Conservation (phyloP, 1,139 yeast species). For the Kodamaea suecica region DNA sequence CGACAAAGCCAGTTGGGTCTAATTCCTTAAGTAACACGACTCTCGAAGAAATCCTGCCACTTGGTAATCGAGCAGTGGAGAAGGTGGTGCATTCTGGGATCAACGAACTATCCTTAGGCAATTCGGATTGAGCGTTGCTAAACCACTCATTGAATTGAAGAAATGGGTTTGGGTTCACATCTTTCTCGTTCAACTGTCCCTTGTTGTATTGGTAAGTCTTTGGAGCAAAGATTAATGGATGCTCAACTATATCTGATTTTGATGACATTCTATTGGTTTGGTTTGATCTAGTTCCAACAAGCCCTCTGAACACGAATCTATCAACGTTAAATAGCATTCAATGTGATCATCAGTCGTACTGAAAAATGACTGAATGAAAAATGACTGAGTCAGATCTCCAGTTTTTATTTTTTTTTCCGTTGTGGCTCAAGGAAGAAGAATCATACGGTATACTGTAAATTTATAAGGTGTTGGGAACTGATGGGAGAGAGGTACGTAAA, state of each 20-base stretch:
- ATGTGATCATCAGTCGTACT: too few species aligned
- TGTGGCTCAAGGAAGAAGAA: too few species aligned
- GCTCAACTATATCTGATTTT: too few species aligned
- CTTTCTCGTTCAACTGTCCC: slow-evolving; percentile 52
- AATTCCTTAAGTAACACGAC: slow-evolving; percentile 84
- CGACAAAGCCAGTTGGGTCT: slow-evolving; percentile 79
- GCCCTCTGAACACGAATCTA: too few species aligned
- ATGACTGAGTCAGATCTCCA: too few species aligned
- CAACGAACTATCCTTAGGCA: slow-evolving; percentile 40
- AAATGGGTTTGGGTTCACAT: slow-evolving; percentile 61
- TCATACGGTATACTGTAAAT: too few species aligned
- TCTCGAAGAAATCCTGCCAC: slow-evolving; percentile 83
- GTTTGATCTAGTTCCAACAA: background rate
- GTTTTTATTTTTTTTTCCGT: too few species aligned
- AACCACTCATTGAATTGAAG: slow-evolving; percentile 84
- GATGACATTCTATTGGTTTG: slow-evolving; percentile 1
- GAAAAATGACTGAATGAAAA: too few species aligned
- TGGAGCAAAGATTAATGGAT: slow-evolving; percentile 61
- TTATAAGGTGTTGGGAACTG: too few species aligned
- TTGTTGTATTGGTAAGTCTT: slow-evolving; percentile 85
- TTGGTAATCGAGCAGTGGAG: slow-evolving; percentile 82
- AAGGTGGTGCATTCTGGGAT: slow-evolving; percentile 80
- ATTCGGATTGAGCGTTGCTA: slow-evolving; percentile 61
- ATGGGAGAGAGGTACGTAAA: too few species aligned
- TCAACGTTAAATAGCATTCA: too few species aligned